A percentile compares a stretch with the other conserved stretches of the same genome.
Conservation (phyloP, 345 rosid genomes). For the Citropsis articulata region DNA sequence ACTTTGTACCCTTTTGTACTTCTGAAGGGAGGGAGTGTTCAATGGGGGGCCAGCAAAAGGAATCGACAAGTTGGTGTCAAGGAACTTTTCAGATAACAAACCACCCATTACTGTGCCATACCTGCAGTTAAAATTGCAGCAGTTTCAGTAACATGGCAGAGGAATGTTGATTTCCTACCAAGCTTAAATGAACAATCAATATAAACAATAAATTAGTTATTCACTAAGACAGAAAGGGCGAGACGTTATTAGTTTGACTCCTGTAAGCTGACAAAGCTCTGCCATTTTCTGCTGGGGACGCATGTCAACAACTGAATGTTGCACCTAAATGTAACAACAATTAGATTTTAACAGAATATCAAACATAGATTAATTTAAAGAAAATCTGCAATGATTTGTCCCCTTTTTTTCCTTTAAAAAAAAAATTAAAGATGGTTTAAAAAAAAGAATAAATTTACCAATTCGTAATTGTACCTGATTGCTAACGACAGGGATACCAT, state of each 20-base stretch:
- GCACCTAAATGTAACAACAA: conserved; percentile 56
- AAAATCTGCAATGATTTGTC: neutral
- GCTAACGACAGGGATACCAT: conserved; percentile 87
- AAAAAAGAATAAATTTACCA: neutral
- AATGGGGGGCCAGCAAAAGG: conserved; percentile 84
- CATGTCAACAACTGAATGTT: conserved; percentile 93
- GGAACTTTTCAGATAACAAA: conserved; percentile 85
- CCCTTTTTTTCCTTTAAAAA: neutral
- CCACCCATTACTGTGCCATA: conserved; percentile 98
- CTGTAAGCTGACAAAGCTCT: conserved; percentile 86
- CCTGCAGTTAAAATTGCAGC: conserved; percentile 41
- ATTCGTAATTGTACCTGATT: conserved; percentile 61
- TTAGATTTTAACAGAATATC: conserved; percentile 5
- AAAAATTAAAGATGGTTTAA: neutral
- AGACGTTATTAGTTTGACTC: conserved; percentile 93
- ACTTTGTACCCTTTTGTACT: conserved; percentile 77
- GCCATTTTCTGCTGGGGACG: conserved; percentile 97
- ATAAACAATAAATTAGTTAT: neutral
- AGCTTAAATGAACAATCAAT: neutral
- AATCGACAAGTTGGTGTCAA: conserved; percentile 76
- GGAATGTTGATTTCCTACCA: conserved; percentile 1
- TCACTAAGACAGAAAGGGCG: conserved; percentile 26
- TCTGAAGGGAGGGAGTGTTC: conserved; percentile 88
- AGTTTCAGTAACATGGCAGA: neutral
- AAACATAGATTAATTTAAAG: conserved; percentile 1